These are phyloP conservation scores for Cryptococcus wingfieldii DNA, from an alignment of 1,284 basidiomycete genomes.

Conservation along the genomic window DNA sequence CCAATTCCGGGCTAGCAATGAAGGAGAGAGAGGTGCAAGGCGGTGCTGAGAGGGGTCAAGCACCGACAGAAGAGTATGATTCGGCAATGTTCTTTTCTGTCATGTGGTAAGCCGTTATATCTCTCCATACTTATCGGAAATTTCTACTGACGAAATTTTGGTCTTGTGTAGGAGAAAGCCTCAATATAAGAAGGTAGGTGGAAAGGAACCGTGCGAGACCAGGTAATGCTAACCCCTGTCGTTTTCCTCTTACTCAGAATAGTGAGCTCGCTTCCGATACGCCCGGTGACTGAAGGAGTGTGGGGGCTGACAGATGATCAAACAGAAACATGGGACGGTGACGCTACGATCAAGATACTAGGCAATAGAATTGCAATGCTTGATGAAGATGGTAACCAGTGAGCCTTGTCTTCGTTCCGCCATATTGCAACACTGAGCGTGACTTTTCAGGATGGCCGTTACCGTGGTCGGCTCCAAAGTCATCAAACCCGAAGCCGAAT, in stretches of 20 bases:
- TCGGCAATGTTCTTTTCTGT: constrained; percentile 35
- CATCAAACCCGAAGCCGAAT: constrained; percentile 43
- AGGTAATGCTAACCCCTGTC: too few species aligned
- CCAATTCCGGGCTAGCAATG: too few species aligned
- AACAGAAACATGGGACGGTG: constrained; percentile 50
- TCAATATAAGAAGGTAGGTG: constrained; percentile 44
- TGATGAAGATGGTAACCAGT: constrained; percentile 50
- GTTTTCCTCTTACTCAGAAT: not conserved
- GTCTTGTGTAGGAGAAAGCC: constrained; percentile 40
- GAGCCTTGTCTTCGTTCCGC: constrained; percentile 9
- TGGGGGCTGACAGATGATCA: not conserved
- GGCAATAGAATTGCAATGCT: constrained; percentile 51
- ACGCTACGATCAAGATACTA: constrained; percentile 57
- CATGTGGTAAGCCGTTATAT: constrained; percentile 39
- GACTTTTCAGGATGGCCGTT: constrained; percentile 27
- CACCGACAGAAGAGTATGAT: constrained; percentile 1
- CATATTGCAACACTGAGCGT: not conserved
- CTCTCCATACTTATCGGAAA: not conserved
- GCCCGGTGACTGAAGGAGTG: not conserved
- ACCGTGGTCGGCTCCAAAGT: constrained; percentile 20
- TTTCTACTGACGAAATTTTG: constrained; percentile 12
- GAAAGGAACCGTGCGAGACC: too few species aligned
- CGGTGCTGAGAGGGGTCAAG: constrained; percentile 19
- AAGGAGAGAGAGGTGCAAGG: constrained; percentile 8
- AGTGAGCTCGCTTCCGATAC: not conserved